Base-by-base conservation (phyloP, 139 green algal species). In the Axilococcus clingmanii region DNA sequence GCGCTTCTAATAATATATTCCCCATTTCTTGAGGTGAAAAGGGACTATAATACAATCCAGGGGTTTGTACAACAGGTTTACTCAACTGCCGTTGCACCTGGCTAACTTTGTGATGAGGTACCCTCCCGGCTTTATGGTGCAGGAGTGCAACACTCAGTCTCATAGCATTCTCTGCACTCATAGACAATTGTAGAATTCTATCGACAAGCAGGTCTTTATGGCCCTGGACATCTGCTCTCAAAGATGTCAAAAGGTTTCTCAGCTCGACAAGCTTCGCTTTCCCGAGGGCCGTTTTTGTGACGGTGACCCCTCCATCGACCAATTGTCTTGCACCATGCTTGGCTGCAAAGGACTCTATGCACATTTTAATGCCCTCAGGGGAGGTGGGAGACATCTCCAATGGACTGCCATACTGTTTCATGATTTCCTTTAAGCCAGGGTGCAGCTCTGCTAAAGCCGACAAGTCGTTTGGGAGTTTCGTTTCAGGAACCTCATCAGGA, bases 161-260 rank as follows among this genome's bases (percentile, higher is more conserved):
- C n/a, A n/a, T n/a, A n/a, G n/a, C n/a, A n/a, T n/a, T n/a, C 14
- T 57, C 49, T 32, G 25, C 24, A 16, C 19, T 40, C 1, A 17
- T 32, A 27, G 55, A 40, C 4, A 61, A 7, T 8, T 40, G n/a
- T 41, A 71, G 7, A 48, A 71, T 48, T 2, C 63, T 55, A 16
- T 40, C 16, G 17, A 66, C 55, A 12, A 71, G 40, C 15, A 30
- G 55, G 1, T 54, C 63, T 40, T 71, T 71, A 20, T 33, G 61
- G 20, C 63, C 63, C 4, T 48, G 38, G 28, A 8, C 43, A 33
- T 71, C 63, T 1, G 14, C 40, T 9, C 40, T 38, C 48, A 55
- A 28, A 19, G 28, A 22, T 1, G 61, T 48, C 30, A 71, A 48
- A 34, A 46, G 33, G 8, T 20, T 12, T 4, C 63, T 48, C 23